Evolutionary conservation across 257 asterid genomes (phyloP), one percentile per base, ranked within the genome.

Genomic region (Solanum tacnaense): DNA sequence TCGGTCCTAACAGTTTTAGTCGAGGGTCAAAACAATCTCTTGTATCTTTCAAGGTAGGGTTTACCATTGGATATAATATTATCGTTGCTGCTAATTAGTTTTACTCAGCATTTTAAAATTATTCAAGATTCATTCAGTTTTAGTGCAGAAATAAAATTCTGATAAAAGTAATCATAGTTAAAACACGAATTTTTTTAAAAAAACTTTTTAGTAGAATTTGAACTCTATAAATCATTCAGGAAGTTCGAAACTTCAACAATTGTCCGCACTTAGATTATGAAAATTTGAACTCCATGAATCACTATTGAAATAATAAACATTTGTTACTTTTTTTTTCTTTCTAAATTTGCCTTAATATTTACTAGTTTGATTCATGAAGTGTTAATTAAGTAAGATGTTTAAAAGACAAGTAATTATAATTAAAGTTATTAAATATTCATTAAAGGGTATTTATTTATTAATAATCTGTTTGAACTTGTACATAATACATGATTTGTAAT

Each of bases 401-500:
- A 6, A 25, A 25, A 79, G 6, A 44, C 5, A 79, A 29, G 62
- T 41, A 41, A 44, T 15, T 38, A 36, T 35, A 58, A 84, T n/a
- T 84, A 34, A 58, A 16, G 9, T 34, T 29, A 84, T 84, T 65
- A 65, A 65, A 65, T 65, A 84, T 58, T 35, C 79, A 25, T 72
- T 73, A 27, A 44, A 79, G 84, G 36, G 8, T 41, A 13, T 20
- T 73, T 35, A 20, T 73, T 20, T 73, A 35, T 81, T 81, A 9
- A 8, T 21, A 49, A 46, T 81, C 39, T 44, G 23, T 81, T 25
- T 29, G 85, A 81, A 46, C 85, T 44, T 81, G 38, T 44, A 46
- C 39, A 46, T 44, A 44, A 27, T 81, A 81, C 78, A 72, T 90
- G 87, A 75, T 88, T 83, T 81, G 92, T 87, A 88, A 90, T 88